Evolutionary conservation across 257 asterid species (phyloP).

Genomic region (Solanum pinnatisectum): DNA sequence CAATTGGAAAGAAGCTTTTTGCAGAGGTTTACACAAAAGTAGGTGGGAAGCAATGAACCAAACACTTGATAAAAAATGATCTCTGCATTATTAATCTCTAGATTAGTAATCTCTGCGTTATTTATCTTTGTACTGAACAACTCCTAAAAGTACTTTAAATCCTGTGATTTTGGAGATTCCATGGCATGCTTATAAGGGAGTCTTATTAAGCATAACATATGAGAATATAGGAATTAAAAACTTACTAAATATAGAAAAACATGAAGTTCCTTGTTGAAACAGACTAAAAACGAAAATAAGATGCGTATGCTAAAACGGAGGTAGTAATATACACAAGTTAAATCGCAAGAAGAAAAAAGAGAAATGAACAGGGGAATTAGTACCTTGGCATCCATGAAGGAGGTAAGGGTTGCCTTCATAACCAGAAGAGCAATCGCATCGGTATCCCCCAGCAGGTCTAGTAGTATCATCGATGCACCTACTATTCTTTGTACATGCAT

Average conservation of each 20-base stretch:
- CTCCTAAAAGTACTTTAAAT: neutral
- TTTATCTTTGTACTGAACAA: no score
- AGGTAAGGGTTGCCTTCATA: slow-evolving; percentile 31
- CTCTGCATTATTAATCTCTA: no score
- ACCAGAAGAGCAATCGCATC: slow-evolving; percentile 16
- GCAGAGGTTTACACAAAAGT: no score
- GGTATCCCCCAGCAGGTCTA: slow-evolving; percentile 1
- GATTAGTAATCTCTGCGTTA: no score
- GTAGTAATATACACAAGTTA: neutral
- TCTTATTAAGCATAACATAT: neutral
- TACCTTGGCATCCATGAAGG: slow-evolving; percentile 28
- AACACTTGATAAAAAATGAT: no score
- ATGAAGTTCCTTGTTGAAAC: neutral
- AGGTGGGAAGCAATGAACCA: no score
- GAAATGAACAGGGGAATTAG: neutral
- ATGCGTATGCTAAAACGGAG: neutral
- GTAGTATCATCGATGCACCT: slow-evolving; percentile 2
- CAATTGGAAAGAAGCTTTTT: no score
- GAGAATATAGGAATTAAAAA: neutral
- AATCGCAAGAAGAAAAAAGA: neutral
- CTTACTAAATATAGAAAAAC: neutral
- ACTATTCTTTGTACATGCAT: neutral
- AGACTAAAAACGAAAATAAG: neutral
- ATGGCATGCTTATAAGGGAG: neutral
- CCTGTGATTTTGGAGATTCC: neutral